Evolutionary conservation across 2,329 filamentous ascomycete genomes (phyloP).

Genomic region (Paracorniculantispora psalliotae): DNA sequence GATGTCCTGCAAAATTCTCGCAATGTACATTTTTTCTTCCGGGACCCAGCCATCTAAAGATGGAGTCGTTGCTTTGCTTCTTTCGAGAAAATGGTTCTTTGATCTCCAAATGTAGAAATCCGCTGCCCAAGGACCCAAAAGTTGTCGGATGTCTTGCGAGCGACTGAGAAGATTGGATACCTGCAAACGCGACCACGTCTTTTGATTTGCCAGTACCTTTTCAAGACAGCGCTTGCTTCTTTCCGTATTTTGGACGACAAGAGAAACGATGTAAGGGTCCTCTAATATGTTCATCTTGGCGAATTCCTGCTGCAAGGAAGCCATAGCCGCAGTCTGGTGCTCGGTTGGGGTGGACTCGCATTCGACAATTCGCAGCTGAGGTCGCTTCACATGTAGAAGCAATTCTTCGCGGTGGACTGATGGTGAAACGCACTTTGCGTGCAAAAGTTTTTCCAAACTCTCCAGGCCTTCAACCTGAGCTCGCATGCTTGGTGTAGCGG

Average conservation of each 20-base stretch:
- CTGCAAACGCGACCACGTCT: slow-evolving; percentile 51
- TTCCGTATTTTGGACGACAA: slow-evolving; percentile 39
- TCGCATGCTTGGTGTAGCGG: slow-evolving; percentile 70
- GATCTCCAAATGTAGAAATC: slow-evolving; percentile 58
- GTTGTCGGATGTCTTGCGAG: slow-evolving; percentile 43
- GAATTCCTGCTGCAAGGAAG: slow-evolving; percentile 38
- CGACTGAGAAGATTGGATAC: slow-evolving; percentile 50
- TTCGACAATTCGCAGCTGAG: slow-evolving; percentile 40
- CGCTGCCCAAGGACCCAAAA: slow-evolving; percentile 64
- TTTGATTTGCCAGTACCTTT: slow-evolving; percentile 35
- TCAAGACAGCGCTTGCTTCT: slow-evolving; percentile 34
- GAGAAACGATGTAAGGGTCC: slow-evolving; percentile 55
- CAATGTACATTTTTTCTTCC: slow-evolving; percentile 53
- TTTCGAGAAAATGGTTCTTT: slow-evolving; percentile 31
- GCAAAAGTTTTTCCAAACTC: slow-evolving; percentile 62
- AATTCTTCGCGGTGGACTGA: slow-evolving; percentile 65
- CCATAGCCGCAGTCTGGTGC: slow-evolving; percentile 33
- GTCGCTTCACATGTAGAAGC: slow-evolving; percentile 62
- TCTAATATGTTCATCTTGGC: slow-evolving; percentile 47
- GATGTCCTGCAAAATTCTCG: slow-evolving; percentile 38
- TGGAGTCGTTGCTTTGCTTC: slow-evolving; percentile 16
- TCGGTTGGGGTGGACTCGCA: slow-evolving; percentile 24
- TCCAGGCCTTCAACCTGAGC: slow-evolving; percentile 51
- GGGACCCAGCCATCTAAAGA: slow-evolving; percentile 38
- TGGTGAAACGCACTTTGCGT: slow-evolving; percentile 65